These are phyloP conservation scores for Kwoniella sp. DNA, from an alignment of 768 basidiomycete species.

Conservation along the genomic window DNA sequence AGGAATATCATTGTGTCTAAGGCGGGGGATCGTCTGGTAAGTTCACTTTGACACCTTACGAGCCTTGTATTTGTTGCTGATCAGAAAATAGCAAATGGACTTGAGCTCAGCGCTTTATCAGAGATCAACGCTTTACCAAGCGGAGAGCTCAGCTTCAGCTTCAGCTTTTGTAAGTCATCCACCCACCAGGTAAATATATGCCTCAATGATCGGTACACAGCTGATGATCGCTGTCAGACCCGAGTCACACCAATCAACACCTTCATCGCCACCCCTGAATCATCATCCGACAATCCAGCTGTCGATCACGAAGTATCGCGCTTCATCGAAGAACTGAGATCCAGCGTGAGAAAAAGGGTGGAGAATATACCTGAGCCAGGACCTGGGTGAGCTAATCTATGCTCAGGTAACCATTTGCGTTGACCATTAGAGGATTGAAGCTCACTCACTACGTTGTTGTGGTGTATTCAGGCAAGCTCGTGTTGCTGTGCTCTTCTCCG, in stretches of 20 bases:
- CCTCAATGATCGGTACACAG: too few relatives aligned
- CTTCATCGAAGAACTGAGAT: slow-evolving; percentile 59
- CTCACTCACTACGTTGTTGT: too few relatives aligned
- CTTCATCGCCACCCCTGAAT: slow-evolving; percentile 9
- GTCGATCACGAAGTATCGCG: slow-evolving; percentile 48
- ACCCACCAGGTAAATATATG: too few relatives aligned
- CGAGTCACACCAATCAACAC: slow-evolving; percentile 30
- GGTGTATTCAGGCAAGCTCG: slow-evolving; percentile 57
- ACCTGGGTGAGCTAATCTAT: slow-evolving; percentile 30
- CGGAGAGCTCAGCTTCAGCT: slow-evolving; percentile 1
- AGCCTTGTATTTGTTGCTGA: not conserved
- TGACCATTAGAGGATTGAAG: too few relatives aligned
- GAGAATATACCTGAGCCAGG: slow-evolving; percentile 64
- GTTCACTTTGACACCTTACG: not conserved
- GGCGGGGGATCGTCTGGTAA: not conserved
- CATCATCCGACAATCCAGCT: slow-evolving; percentile 57
- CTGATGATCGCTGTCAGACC: slow-evolving; percentile 13
- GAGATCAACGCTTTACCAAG: not conserved
- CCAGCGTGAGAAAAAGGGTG: slow-evolving; percentile 70
- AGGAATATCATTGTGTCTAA: slow-evolving; percentile 3
- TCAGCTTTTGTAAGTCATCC: slow-evolving; percentile 8
- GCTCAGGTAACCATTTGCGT: too few relatives aligned
- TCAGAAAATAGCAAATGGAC: slow-evolving; percentile 3
- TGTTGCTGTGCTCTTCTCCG: slow-evolving; percentile 87
- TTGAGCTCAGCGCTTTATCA: not conserved